Conservation (phyloP, 1,284 basidiomycete species). For the Phenoliferia sp. region DNA sequence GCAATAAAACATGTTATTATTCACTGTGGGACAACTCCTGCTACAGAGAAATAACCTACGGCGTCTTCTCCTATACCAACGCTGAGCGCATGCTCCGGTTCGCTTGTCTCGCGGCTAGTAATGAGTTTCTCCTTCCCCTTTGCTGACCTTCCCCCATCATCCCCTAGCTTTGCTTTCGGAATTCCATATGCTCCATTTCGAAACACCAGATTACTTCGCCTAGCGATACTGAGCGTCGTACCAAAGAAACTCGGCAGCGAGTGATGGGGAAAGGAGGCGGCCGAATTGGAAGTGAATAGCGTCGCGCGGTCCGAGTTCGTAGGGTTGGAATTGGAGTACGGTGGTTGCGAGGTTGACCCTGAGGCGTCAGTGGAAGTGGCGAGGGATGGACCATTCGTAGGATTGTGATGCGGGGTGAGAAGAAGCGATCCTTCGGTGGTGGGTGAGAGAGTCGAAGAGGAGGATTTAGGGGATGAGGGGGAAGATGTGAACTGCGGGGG, state of each 20-base stretch:
- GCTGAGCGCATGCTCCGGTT: conserved; percentile 33
- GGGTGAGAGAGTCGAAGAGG: background rate
- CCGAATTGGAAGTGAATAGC: conserved; percentile 6
- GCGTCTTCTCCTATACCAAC: conserved; percentile 38
- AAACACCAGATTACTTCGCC: conserved; percentile 32
- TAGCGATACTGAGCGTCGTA: conserved; percentile 24
- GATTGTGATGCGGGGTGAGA: conserved; percentile 3
- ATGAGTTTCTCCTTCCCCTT: conserved; percentile 30
- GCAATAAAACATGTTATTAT: conserved; percentile 59
- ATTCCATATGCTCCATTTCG: conserved; percentile 46
- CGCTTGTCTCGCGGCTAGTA: conserved; percentile 18
- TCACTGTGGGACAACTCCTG: conserved; percentile 54
- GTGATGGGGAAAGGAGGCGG: conserved; percentile 11
- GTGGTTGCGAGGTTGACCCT: background rate
- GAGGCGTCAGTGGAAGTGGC: conserved; percentile 10
- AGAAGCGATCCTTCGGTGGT: background rate
- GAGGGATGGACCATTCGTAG: conserved; percentile 5
- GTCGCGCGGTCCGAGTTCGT: conserved; percentile 12
- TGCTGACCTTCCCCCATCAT: conserved; percentile 32
- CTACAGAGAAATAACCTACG: conserved; percentile 44
- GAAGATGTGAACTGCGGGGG: background rate
- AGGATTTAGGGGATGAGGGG: background rate
- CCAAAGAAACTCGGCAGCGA: conserved; percentile 25
- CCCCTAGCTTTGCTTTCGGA: conserved; percentile 37
- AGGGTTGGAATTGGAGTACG: conserved; percentile 9